Conservation (phyloP, 208 protist species). For the Leishmania gerbilli region DNA sequence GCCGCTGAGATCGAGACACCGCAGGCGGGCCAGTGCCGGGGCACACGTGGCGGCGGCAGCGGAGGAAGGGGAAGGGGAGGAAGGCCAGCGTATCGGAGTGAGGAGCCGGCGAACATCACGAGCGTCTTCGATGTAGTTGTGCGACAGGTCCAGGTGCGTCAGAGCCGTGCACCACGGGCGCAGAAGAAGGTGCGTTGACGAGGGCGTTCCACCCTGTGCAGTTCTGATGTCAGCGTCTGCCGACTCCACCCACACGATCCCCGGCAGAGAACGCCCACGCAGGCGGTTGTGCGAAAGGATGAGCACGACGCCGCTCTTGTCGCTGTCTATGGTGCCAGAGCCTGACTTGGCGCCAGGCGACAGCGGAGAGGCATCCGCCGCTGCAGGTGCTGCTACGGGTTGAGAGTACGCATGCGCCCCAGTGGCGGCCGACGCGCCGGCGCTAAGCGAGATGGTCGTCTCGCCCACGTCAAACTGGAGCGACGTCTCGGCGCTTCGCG, state of each 20-base stretch:
- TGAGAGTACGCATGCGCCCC: neutral
- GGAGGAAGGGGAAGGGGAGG: neutral
- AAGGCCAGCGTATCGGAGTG: neutral
- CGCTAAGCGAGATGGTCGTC: neutral
- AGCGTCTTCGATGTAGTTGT: constrained; percentile 41
- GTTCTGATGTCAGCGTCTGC: neutral
- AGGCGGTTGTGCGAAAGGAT: constrained; percentile 27
- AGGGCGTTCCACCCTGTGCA: neutral
- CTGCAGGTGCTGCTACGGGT: neutral
- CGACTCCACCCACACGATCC: constrained; percentile 4
- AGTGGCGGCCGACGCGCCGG: no score
- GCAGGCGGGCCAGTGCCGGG: constrained; percentile 19
- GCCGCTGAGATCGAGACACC: constrained; percentile 28
- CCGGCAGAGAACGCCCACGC: constrained; percentile 10
- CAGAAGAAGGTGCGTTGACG: neutral
- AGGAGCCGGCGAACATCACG: constrained; percentile 16
- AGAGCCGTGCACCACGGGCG: constrained; percentile 30
- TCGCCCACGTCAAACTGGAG: constrained; percentile 13
- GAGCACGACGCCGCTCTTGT: neutral
- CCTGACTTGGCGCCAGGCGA: neutral
- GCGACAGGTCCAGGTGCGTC: constrained; percentile 31
- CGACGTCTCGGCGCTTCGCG: constrained; percentile 9
- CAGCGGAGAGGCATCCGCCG: neutral
- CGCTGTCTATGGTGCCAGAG: neutral
- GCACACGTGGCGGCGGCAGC: neutral